A percentile compares a stretch with the other conserved stretches of the same genome.
Conservation (phyloP, 2,329 filamentous ascomycete genomes). For the Bretziella fagacearum region DNA sequence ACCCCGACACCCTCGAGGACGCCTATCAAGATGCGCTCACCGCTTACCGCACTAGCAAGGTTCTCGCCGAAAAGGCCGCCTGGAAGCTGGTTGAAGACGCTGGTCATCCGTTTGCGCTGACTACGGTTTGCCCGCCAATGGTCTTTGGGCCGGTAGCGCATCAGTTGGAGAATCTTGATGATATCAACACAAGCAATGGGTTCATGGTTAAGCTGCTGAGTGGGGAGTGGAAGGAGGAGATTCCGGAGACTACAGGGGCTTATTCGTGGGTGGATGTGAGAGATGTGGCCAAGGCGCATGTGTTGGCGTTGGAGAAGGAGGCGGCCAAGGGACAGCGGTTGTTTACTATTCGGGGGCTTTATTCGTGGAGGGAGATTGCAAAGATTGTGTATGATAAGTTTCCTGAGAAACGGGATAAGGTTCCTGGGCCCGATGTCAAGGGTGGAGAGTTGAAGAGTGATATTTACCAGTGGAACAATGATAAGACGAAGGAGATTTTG, state of each 20-base stretch:
- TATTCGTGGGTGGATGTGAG: constrained; percentile 39
- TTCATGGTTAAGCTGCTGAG: constrained; percentile 33
- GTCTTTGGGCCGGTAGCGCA: constrained; percentile 37
- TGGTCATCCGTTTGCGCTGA: constrained; percentile 32
- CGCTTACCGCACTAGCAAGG: constrained; percentile 39
- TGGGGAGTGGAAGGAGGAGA: constrained; percentile 30
- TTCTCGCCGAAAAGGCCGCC: constrained; percentile 34
- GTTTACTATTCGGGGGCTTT: constrained; percentile 32
- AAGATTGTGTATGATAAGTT: constrained; percentile 30
- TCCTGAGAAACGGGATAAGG: constrained; percentile 30
- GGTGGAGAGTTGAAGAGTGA: constrained; percentile 28
- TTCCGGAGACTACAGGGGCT: constrained; percentile 27
- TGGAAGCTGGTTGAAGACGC: constrained; percentile 33
- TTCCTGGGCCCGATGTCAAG: constrained; percentile 29
- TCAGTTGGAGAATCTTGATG: constrained; percentile 28
- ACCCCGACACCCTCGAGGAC: constrained; percentile 32
- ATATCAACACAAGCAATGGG: constrained; percentile 37
- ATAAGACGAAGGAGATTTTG: constrained; percentile 39
- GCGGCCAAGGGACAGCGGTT: constrained; percentile 34
- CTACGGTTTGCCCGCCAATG: constrained; percentile 37
- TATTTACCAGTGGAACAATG: constrained; percentile 40
- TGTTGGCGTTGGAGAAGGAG: constrained; percentile 32
- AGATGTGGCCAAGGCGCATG: constrained; percentile 36
- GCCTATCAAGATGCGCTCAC: constrained; percentile 24
- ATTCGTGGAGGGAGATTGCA: constrained; percentile 29